phyloP scores from a whole-genome alignment of 2,329 filamentous ascomycete species.

The Hypoxylon rubiginosum region DNA sequence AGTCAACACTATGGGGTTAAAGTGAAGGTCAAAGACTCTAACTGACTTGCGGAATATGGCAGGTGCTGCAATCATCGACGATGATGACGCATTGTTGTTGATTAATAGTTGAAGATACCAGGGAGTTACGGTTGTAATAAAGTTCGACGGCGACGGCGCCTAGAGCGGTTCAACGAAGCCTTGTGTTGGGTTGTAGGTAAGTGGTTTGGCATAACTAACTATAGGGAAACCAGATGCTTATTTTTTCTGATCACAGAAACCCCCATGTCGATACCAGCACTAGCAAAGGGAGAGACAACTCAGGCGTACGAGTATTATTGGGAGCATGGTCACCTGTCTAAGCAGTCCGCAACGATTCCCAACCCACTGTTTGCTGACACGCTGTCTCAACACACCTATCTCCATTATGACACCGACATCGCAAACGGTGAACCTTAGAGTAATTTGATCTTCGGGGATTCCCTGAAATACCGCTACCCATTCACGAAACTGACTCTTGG shows the following conservation, averaged over 20 bases:
- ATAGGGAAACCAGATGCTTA: too few species aligned
- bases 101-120: too few species aligned
- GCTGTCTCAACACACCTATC: conserved; percentile 51
- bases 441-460: conserved; percentile 47
- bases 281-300: conserved; percentile 35
- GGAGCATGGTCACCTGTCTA: conserved; percentile 51
- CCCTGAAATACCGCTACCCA: conserved; percentile 60
- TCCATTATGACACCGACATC: conserved; percentile 67
- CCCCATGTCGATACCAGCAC: conserved; percentile 52
- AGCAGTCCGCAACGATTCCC: conserved; percentile 41
- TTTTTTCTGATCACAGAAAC: too few species aligned
- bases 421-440: conserved; percentile 61
- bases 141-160: too few species aligned
- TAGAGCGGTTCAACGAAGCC: too few species aligned
- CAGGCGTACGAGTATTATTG: conserved; percentile 52
- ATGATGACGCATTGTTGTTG: too few species aligned
- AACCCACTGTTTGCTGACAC: conserved; percentile 63
- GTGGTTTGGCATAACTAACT: too few species aligned
- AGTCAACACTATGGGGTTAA: background rate
- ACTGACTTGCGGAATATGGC: too few species aligned
- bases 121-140: too few species aligned
- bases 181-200: too few species aligned
- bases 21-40: too few species aligned
- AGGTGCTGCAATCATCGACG: too few species aligned
- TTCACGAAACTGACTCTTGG: conserved; percentile 60